Evolutionary conservation across 108 stramenopile genomes (phyloP).

Genomic region (Cyclotella sp.): DNA sequence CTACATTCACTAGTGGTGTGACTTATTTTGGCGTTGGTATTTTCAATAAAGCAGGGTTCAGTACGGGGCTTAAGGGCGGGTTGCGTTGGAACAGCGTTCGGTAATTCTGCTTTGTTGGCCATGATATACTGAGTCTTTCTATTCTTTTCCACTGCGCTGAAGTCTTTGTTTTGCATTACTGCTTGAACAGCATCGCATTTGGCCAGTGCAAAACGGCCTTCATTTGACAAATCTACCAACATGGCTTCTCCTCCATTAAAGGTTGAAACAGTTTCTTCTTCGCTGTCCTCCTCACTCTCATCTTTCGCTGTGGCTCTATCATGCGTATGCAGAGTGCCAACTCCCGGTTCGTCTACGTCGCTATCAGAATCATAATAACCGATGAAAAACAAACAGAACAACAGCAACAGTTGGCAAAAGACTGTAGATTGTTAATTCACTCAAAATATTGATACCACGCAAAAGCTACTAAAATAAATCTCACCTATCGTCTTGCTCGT

Average conservation of each 20-base stretch:
- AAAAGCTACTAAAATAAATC: neutral
- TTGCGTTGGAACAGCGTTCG: neutral
- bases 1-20: neutral
- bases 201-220: neutral
- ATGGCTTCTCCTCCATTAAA: conserved; percentile 18
- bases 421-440: neutral
- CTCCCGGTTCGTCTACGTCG: too few species aligned
- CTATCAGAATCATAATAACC: neutral
- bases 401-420: neutral
- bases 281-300: neutral
- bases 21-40: neutral
- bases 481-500: neutral
- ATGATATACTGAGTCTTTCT: conserved; percentile 33
- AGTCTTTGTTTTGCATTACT: conserved; percentile 21
- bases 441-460: too few species aligned
- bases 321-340: neutral
- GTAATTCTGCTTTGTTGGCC: conserved; percentile 19
- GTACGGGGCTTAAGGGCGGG: neutral
- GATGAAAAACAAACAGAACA: neutral
- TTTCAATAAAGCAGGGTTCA: neutral
- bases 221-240: conserved; percentile 19
- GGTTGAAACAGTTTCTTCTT: conserved; percentile 5
- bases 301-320: conserved; percentile 7
- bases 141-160: conserved; percentile 26
- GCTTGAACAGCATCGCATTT: conserved; percentile 18